Evolutionary conservation across 1,284 basidiomycete genomes (phyloP), one percentile per base, ranked within the genome.

Genomic region (Leccinum fuscescens): DNA sequence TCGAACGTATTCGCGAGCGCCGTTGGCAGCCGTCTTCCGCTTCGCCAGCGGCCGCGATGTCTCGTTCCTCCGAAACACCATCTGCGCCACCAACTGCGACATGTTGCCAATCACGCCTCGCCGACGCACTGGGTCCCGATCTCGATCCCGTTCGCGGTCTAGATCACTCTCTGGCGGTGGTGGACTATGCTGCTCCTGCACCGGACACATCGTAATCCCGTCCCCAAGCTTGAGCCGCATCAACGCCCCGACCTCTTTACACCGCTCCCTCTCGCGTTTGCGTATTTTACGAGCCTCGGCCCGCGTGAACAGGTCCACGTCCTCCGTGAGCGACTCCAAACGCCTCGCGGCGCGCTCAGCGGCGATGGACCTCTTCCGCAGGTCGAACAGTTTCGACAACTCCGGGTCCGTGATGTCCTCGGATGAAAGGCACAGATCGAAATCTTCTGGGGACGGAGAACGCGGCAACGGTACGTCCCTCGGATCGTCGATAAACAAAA

Each of bases 51-150:
- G 74, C 42, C 78, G 73, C 24, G 61, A 71, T 3, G 71, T 67
- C 51, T 82, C 79, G 60, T 72, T 73, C 57, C 85, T 69, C 55
- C 79, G 77, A 63, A 85, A 74, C 48, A 83, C 70, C 84, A 85
- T 85, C 69, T 80, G 80, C 57, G 84, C 83, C 53, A 85, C 80
- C 17, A 85, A 74, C 59, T 84, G 82, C 39, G 77, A 72, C 66
- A 85, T 74, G 59, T 66, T 80, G 48, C 72, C 66, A 57, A 76
- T 74, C 49, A 65, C 66, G 11, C 70, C 69, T 64, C 60, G 64
- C 24, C 64, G 67, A 44, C 71, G 73, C 11, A 58, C 55, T 31
- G 56, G 31, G 22, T 59, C 63, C 62, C 71, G 62, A 9, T 60
- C 22, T 14, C 65, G 42, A 44, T 44, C 65, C 33, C 33, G 33